Evolutionary conservation across 2,329 filamentous ascomycete species (phyloP), one percentile per base, ranked within the genome.

Genomic region (Lanzia echinophila): DNA sequence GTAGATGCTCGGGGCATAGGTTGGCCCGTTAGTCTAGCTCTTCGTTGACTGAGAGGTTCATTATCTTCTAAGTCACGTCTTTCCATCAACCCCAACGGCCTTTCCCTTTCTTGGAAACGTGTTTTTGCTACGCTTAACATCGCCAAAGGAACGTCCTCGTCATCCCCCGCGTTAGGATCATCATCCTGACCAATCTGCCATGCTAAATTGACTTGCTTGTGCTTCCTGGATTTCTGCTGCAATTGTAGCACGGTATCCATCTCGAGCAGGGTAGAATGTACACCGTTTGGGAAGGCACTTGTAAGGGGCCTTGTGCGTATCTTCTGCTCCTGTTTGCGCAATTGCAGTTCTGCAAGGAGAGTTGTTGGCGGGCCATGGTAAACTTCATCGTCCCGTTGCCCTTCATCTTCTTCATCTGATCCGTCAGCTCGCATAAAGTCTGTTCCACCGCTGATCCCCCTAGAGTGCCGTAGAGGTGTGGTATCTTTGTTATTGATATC

Each of bases 241-340:
- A 90, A 79, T 69, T 96, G 88, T 20, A 89, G 88, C 28, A 96
- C 89, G 0, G 90, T 87, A 65, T 99, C 92, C 61, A 97, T 79
- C 67, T 99, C 84, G 1, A 99, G 76, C 3, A 99, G 77, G 0
- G 94, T 99, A 13, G 88, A 88, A 60, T 94, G 89, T 78, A 95
- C 85, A n/a, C 90, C 91, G 52, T 86, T 84, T 19, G 87, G 85
- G 61, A 76, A 76, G 2, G 72, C 71, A 43, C 78, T 81, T 32
- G 80, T 76, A 20, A 84, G 78, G 13, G 86, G 86, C 20, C 84
- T 81, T 31, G 86, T 94, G 34, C 94, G 84, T 58, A 84, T 77
- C 69, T 89, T 91, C 64, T 95, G 86, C 62, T 96, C 88, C 56
- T 88, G 84, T 68, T 99, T 97, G 48, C 94, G 86, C 59, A 95